phyloP scores from a whole-genome alignment of 305 asterid genomes.

The Galium porrigens region DNA sequence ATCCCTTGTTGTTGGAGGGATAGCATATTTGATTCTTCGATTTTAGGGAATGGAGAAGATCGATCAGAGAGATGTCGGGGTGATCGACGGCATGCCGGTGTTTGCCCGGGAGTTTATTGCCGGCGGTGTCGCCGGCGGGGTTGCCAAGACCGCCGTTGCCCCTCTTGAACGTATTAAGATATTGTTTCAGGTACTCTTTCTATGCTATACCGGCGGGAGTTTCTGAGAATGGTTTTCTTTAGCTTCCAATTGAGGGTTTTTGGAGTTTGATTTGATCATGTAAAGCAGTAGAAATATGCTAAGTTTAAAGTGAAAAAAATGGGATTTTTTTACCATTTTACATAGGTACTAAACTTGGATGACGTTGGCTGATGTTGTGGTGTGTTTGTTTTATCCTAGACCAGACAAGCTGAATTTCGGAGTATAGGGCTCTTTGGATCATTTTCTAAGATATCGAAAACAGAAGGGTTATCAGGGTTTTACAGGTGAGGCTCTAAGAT shows the following conservation, averaged over 20 bases:
- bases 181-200: constrained; percentile 56
- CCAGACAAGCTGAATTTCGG: constrained; percentile 64
- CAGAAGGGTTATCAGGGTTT: constrained; percentile 78
- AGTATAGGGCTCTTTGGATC: constrained; percentile 70
- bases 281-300: background rate
- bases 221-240: background rate
- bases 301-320: background rate
- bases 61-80: constrained; percentile 26
- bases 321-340: background rate
- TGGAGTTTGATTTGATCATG: constrained; percentile 6
- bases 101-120: constrained; percentile 74
- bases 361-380: background rate
- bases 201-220: background rate
- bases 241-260: background rate
- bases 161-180: constrained; percentile 94
- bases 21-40: background rate
- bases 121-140: constrained; percentile 86
- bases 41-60: constrained; percentile 32
- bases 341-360: background rate
- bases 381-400: constrained; percentile 32
- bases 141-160: constrained; percentile 81
- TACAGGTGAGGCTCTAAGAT: constrained; percentile 39
- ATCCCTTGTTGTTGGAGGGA: constrained; percentile 5
- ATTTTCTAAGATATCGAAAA: constrained; percentile 57
- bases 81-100: constrained; percentile 48